Percentiles rank a stretch among this genome's conserved stretches.
Conservation (phyloP, 257 asterid species). For the Salvia splendens region DNA sequence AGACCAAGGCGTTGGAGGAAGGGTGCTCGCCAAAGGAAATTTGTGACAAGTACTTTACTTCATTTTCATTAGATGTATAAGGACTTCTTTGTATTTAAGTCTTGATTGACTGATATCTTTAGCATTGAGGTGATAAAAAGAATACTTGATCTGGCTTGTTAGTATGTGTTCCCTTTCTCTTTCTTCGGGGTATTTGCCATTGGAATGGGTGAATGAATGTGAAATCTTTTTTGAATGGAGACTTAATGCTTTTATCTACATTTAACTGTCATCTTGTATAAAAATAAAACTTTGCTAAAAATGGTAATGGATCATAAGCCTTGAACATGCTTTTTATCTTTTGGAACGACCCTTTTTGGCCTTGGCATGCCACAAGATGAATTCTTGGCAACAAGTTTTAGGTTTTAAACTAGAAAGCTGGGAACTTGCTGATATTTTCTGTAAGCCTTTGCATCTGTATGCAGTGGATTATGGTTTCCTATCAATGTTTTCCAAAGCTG, state of each 20-base stretch:
- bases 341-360: slow-evolving; percentile 9
- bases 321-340: slow-evolving; percentile 9
- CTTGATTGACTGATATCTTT: slow-evolving; percentile 19
- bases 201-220: slow-evolving; percentile 10
- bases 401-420: slow-evolving; percentile 16
- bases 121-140: not conserved
- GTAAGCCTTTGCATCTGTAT: not conserved
- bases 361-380: not conserved
- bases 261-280: no score
- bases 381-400: not conserved
- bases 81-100: slow-evolving; percentile 6
- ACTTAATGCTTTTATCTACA: no score
- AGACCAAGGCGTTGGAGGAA: slow-evolving; percentile 97
- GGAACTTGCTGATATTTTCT: not conserved
- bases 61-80: not conserved
- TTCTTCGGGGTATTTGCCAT: not conserved
- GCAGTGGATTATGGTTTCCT: not conserved
- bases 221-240: no score
- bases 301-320: not conserved
- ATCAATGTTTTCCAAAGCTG: not conserved
- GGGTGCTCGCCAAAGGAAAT: slow-evolving; percentile 79
- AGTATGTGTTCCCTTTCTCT: not conserved
- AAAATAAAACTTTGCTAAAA: no score
- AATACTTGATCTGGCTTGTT: not conserved
- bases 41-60: slow-evolving; percentile 74